phyloP scores from a whole-genome alignment of 208 protist species.

The Acanthamoeba rhysodes region DNA sequence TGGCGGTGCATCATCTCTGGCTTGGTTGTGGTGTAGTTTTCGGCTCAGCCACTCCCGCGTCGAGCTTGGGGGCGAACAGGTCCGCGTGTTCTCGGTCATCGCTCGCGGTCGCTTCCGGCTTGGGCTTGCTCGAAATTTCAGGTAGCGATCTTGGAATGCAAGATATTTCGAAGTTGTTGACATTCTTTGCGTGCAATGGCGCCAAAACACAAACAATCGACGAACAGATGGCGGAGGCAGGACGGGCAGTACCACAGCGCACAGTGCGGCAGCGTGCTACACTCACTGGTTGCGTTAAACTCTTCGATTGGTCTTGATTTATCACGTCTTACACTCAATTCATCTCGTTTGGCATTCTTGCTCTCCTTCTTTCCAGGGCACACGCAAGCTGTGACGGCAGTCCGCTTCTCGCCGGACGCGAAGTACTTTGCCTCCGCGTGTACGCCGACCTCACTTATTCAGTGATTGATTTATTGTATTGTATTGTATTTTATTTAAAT shows the following conservation, averaged over 20 bases:
- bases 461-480: not conserved
- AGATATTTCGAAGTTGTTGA: too few relatives aligned
- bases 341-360: not conserved
- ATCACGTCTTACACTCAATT: not conserved
- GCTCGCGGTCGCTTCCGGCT: too few relatives aligned
- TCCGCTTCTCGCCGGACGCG: conserved; percentile 6
- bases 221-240: not conserved
- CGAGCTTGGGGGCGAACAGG: too few relatives aligned
- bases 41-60: not conserved
- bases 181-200: not conserved
- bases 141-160: too few relatives aligned
- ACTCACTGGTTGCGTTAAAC: not conserved
- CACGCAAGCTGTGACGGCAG: conserved; percentile 4
- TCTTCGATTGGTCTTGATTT: not conserved
- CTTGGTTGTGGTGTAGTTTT: conserved; percentile 17
- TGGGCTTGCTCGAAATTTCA: too few relatives aligned
- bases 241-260: not conserved
- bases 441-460: not conserved
- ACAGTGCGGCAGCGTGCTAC: not conserved
- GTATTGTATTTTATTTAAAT: not conserved
- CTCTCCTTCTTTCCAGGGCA: not conserved
- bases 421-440: not conserved
- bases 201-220: not conserved
- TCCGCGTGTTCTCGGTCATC: too few relatives aligned
- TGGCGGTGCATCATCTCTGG: not conserved